Percentiles rank a stretch among this genome's conserved stretches.
phyloP scores from a whole-genome alignment of 2,329 filamentous ascomycete genomes.

The Fusarium tjaetaba region DNA sequence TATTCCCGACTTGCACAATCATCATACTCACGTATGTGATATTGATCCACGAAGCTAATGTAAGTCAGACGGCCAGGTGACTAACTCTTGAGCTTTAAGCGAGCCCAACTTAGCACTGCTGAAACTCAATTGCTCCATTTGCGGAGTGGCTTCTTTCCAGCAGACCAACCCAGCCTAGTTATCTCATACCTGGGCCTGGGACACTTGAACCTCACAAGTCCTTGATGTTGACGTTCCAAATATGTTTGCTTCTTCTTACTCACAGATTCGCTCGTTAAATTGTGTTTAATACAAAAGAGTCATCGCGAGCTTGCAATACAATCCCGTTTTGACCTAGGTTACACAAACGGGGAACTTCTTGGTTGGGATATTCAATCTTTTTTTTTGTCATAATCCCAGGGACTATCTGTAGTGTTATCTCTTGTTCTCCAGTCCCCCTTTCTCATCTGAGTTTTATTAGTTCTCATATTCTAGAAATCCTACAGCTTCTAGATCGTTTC shows the following conservation, averaged over 20 bases:
- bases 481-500: background rate
- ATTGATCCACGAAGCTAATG: conserved; percentile 5
- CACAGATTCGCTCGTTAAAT: background rate
- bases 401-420: background rate
- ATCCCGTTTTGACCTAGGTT: background rate
- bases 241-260: background rate
- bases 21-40: conserved; percentile 2
- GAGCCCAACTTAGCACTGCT: background rate
- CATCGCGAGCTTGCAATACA: background rate
- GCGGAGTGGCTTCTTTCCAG: background rate
- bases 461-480: background rate
- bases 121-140: background rate
- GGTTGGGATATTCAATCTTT: background rate
- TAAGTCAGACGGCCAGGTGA: conserved; percentile 14
- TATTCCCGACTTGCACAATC: conserved; percentile 10
- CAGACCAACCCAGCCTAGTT: background rate
- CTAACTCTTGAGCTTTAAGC: conserved; percentile 3
- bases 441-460: conserved; percentile 8
- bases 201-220: background rate
- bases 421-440: background rate
- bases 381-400: background rate
- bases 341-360: background rate
- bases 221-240: background rate
- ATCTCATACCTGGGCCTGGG: background rate
- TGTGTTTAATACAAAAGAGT: background rate